phyloP scores from a whole-genome alignment of 331 rosid genomes.

The Malus hybrid region DNA sequence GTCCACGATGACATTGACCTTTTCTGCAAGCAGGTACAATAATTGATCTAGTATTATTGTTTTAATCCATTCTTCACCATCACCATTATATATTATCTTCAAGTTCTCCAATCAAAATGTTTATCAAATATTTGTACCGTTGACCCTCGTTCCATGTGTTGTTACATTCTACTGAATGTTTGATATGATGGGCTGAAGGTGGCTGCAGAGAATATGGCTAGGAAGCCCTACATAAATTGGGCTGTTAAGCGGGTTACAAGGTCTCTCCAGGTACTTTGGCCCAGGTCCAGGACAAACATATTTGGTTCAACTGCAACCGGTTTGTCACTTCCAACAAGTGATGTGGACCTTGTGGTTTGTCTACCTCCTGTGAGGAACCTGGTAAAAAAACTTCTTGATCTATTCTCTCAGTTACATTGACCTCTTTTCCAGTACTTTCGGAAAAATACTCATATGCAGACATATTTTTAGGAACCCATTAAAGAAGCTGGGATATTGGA shows the following conservation, averaged over 20 bases:
- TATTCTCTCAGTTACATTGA: constrained; percentile 2
- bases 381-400: constrained; percentile 35
- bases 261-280: constrained; percentile 96
- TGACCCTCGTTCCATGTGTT: constrained; percentile 19
- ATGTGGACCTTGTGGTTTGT: constrained; percentile 95
- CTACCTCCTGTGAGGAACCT: constrained; percentile 99
- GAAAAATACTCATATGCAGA: neutral
- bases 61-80: neutral
- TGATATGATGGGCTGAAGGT: constrained; percentile 50
- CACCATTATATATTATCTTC: neutral
- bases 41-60: neutral
- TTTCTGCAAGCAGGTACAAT: constrained; percentile 72
- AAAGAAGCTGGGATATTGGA: constrained; percentile 99
- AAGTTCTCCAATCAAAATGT: constrained; percentile 1
- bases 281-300: constrained; percentile 90
- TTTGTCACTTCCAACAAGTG: constrained; percentile 96
- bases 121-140: constrained; percentile 14
- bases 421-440: constrained; percentile 1
- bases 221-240: constrained; percentile 91
- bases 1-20: constrained; percentile 84
- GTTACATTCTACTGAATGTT: constrained; percentile 12
- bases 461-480: constrained; percentile 76
- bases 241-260: constrained; percentile 96
- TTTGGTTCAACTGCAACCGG: constrained; percentile 95
- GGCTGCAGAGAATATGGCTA: constrained; percentile 74